A percentile compares a stretch with the other conserved stretches of the same genome.
Evolutionary conservation across 1,139 yeast genomes (phyloP).

Genomic region (Pichia sp.): DNA sequence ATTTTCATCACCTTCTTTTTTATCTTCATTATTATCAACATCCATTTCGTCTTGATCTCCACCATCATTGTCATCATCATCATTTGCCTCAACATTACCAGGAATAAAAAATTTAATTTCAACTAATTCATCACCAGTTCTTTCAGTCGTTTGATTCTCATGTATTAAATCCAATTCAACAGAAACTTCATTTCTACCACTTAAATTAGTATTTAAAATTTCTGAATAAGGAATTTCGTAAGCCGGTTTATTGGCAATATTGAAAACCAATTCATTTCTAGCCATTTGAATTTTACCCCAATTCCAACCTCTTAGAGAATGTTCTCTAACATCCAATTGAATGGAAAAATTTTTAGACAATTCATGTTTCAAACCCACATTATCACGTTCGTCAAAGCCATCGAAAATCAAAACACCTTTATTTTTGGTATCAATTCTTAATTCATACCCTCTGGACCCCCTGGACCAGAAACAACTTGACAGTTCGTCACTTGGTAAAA

Average conservation of each 20-base stretch:
- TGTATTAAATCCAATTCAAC: constrained; percentile 66
- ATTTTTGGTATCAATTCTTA: constrained; percentile 82
- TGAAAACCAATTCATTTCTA: constrained; percentile 82
- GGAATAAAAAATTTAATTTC: constrained; percentile 93
- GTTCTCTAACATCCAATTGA: constrained; percentile 76
- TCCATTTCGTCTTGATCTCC: constrained; percentile 24
- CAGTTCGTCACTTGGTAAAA: constrained; percentile 80
- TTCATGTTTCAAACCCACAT: constrained; percentile 73
- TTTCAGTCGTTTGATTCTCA: constrained; percentile 44
- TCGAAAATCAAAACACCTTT: constrained; percentile 83
- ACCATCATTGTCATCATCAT: constrained; percentile 14
- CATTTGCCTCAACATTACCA: constrained; percentile 50
- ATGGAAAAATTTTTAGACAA: constrained; percentile 70
- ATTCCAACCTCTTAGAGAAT: constrained; percentile 96
- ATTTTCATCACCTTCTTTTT: constrained; percentile 20
- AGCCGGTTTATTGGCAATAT: constrained; percentile 80
- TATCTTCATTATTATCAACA: constrained; percentile 34
- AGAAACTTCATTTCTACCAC: constrained; percentile 91
- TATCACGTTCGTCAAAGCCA: constrained; percentile 84
- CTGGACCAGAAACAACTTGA: constrained; percentile 84
- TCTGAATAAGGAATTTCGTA: constrained; percentile 84
- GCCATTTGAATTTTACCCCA: constrained; percentile 96
- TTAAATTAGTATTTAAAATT: constrained; percentile 81
- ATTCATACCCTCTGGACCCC: constrained; percentile 86
- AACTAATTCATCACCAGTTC: constrained; percentile 90